Evolutionary conservation across 495 filamentous ascomycete species (phyloP), one percentile per base, ranked within the genome.

Genomic region (Neurospora sp.): DNA sequence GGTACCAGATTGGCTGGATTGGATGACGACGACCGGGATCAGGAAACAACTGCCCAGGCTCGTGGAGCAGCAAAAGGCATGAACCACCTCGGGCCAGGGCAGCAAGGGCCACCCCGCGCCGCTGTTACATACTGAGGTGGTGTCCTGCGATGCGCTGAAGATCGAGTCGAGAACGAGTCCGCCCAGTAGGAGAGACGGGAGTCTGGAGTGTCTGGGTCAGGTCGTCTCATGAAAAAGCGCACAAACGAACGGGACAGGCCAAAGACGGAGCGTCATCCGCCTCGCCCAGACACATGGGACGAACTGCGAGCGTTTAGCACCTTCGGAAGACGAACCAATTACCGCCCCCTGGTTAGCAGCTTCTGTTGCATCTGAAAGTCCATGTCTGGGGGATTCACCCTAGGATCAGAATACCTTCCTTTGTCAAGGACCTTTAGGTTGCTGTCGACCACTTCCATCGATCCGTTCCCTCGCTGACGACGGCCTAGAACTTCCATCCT

Each of bases 1-100:
- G 82, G 81, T 75, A 82, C 82, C 75, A 80, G 74, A 76, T 78
- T 78, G 79, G 45, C 77, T 76, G 76, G 80, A 78, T 72, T 78
- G 78, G 74, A 71, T 75, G 72, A 73, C 76, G 79, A 81, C 76
- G 75, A 41, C 74, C 75, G 61, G 71, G 76, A 70, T 65, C 44
- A 71, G 71, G 72, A 68, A 70, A 40, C 70, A 37, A 59, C 31
- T 9, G 40, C 37, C 40, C 70, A 41, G 31, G 44, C n/a, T 40
- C 41, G 44, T 41, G 37, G 40, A 31, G 53, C 53, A 61, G 53
- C 53, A 35, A 65, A 65, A 65, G 27, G 53, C 53, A 65, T 3
- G 53, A 65, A 65, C 53, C 53, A 61, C 53, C 53, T 65, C 27
- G 31, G 27, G 53, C 14, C 53, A 65, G 27, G 27, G 27, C 27